Evolutionary conservation across 805 yeast genomes (phyloP).

Genomic region (Phaffomyces thermotolerans): DNA sequence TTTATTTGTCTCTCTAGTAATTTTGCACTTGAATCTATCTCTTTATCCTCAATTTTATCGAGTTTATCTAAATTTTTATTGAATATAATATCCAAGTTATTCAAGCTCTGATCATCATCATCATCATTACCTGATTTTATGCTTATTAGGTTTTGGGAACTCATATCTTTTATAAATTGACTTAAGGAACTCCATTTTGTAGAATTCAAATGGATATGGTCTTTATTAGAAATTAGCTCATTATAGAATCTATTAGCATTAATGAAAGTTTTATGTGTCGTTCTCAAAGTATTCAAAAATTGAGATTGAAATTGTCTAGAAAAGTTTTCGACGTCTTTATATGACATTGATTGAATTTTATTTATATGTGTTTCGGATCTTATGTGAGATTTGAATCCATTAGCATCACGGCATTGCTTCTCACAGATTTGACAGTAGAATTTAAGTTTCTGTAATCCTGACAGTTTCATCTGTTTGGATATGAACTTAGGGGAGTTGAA

Average conservation of each 20-base stretch:
- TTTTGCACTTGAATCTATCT: constrained; percentile 25
- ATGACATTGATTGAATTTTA: constrained; percentile 42
- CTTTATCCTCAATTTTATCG: constrained; percentile 40
- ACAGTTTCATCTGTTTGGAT: constrained; percentile 69
- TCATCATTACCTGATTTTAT: constrained; percentile 33
- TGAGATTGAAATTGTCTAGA: constrained; percentile 53
- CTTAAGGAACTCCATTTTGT: constrained; percentile 73
- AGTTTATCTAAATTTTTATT: constrained; percentile 41
- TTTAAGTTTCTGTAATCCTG: constrained; percentile 77
- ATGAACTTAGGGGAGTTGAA: constrained; percentile 22
- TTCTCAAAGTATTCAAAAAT: constrained; percentile 54
- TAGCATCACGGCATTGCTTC: constrained; percentile 93
- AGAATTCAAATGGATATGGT: constrained; percentile 87
- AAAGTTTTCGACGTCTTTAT: constrained; percentile 47
- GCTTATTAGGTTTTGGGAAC: constrained; percentile 45
- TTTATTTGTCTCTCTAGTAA: constrained; percentile 48
- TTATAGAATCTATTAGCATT: constrained; percentile 85
- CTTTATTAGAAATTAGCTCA: constrained; percentile 74
- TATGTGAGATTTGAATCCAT: constrained; percentile 90
- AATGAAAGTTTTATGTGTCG: constrained; percentile 68
- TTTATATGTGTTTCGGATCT: constrained; percentile 70
- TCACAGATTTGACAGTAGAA: constrained; percentile 89
- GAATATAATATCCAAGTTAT: constrained; percentile 41
- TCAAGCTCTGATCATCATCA: constrained; percentile 26
- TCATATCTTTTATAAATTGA: constrained; percentile 57